Evolutionary conservation across 2,329 filamentous ascomycete species (phyloP).

Genomic region (Periconia macrospinosa): DNA sequence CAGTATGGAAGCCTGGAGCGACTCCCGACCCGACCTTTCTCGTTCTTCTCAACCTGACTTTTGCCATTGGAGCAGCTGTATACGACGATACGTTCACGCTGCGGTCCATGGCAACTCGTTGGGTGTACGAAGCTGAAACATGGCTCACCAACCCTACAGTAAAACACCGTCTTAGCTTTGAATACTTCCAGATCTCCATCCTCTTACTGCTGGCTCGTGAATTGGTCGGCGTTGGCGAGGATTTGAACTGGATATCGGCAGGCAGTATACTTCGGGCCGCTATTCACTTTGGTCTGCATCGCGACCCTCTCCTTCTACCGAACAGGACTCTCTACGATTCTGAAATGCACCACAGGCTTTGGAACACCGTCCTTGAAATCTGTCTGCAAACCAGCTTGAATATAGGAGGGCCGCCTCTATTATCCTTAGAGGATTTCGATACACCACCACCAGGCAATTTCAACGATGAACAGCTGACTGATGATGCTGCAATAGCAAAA

Average conservation of each 20-base stretch:
- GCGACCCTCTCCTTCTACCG: conserved; percentile 40
- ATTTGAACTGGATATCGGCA: conserved; percentile 42
- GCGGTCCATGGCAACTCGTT: conserved; percentile 54
- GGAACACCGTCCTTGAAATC: conserved; percentile 42
- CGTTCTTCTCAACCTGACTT: conserved; percentile 60
- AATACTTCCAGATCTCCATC: conserved; percentile 52
- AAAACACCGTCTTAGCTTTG: conserved; percentile 55
- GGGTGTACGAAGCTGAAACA: conserved; percentile 59
- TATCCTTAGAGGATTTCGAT: conserved; percentile 41
- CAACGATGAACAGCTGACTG: conserved; percentile 44
- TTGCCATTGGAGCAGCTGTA: conserved; percentile 58
- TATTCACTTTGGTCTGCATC: conserved; percentile 46
- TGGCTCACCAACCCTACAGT: conserved; percentile 58
- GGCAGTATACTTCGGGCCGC: conserved; percentile 44
- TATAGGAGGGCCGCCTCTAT: conserved; percentile 39
- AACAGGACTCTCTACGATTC: conserved; percentile 19
- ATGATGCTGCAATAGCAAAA: conserved; percentile 26
- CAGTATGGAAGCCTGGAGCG: conserved; percentile 48
- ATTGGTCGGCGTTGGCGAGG: conserved; percentile 35
- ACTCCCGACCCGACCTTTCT: conserved; percentile 50
- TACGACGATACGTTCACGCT: conserved; percentile 57
- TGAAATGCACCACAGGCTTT: conserved; percentile 36
- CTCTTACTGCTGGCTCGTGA: conserved; percentile 45
- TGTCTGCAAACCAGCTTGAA: conserved; percentile 41
- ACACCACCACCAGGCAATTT: conserved; percentile 44